Conservation (phyloP, 257 asterid genomes). For the Primulina eburnea region DNA sequence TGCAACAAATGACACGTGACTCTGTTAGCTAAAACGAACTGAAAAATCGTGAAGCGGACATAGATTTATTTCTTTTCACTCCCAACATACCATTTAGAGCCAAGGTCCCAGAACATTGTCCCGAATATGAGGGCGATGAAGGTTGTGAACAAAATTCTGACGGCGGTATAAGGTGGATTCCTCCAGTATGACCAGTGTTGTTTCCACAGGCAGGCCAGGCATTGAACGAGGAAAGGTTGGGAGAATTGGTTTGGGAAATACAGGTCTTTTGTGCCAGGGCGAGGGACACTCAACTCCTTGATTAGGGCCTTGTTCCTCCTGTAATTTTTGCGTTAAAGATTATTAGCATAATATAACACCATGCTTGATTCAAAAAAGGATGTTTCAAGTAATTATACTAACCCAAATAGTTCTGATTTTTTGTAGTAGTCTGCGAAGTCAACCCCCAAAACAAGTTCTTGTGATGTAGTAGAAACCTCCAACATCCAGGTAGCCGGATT, state of each 20-base stretch:
- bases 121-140: slow-evolving; percentile 25
- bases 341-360: neutral
- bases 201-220: slow-evolving; percentile 29
- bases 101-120: slow-evolving; percentile 23
- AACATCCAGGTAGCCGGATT: slow-evolving; percentile 81
- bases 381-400: slow-evolving; percentile 10
- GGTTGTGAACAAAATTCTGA: slow-evolving; percentile 25
- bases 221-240: slow-evolving; percentile 23
- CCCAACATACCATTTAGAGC: slow-evolving; percentile 23
- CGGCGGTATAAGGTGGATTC: slow-evolving; percentile 24
- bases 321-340: neutral
- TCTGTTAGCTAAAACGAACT: neutral
- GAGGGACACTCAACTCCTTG: slow-evolving; percentile 24
- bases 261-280: slow-evolving; percentile 18
- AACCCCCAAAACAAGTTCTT: slow-evolving; percentile 43
- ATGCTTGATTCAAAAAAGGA: neutral
- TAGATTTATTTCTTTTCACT: neutral
- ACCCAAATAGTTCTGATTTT: slow-evolving; percentile 49
- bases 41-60: neutral
- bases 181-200: slow-evolving; percentile 30
- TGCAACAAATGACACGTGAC: neutral
- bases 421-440: slow-evolving; percentile 45
- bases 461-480: slow-evolving; percentile 51
- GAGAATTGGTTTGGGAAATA: slow-evolving; percentile 21
- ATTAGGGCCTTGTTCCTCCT: slow-evolving; percentile 26